These are phyloP conservation scores for Tuber umbilicatum DNA, from an alignment of 495 filamentous ascomycete genomes.

Conservation along the genomic window DNA sequence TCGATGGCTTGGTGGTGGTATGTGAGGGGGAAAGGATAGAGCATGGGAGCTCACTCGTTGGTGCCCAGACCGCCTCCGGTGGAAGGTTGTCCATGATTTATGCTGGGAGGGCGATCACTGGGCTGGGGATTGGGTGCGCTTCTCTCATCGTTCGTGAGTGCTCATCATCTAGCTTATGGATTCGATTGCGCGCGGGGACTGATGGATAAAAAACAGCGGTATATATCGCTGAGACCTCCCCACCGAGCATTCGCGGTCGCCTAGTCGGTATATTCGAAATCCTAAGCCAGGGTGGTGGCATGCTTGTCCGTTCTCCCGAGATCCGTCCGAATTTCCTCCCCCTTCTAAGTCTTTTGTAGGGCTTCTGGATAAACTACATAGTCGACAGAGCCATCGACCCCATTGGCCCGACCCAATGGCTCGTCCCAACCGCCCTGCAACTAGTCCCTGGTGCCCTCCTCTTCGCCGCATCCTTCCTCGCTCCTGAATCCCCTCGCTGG, in stretches of 20 bases:
- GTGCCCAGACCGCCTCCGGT: conserved; percentile 29
- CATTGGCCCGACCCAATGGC: conserved; percentile 48
- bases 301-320: conserved; percentile 23
- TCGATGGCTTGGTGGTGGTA: background rate
- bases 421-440: conserved; percentile 55
- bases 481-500: conserved; percentile 58
- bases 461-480: conserved; percentile 48
- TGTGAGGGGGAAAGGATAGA: background rate
- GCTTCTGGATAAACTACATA: conserved; percentile 52
- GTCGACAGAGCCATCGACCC: conserved; percentile 46
- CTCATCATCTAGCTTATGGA: background rate
- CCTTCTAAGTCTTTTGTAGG: conserved; percentile 12
- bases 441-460: conserved; percentile 52
- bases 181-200: background rate
- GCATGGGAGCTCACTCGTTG: conserved; percentile 1
- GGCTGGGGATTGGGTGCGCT: conserved; percentile 44
- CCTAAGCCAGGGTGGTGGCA: conserved; percentile 36
- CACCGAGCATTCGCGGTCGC: conserved; percentile 45
- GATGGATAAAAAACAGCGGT: conserved; percentile 30
- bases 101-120: conserved; percentile 45
- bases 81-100: conserved; percentile 42
- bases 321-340: conserved; percentile 5
- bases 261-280: conserved; percentile 43
- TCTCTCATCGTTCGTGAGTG: conserved; percentile 43
- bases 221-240: conserved; percentile 46